These are phyloP conservation scores for Beta corolliflora DNA, from an alignment of 179 eudicot species.

Conservation along the genomic window DNA sequence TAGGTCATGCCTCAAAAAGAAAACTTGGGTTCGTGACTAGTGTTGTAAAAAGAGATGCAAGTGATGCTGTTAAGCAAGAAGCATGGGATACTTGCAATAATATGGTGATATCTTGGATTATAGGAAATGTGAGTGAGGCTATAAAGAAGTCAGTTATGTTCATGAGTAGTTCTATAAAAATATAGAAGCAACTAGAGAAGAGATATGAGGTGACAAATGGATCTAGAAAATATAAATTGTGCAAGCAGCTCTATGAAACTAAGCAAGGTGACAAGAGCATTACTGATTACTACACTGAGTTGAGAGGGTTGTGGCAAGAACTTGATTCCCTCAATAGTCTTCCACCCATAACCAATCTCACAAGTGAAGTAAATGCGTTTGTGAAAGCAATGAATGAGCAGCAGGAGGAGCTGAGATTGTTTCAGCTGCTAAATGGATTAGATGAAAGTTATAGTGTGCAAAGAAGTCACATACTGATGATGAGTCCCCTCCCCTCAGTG, in stretches of 20 bases:
- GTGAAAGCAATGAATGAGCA: neutral
- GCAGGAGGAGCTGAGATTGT: neutral
- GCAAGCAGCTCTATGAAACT: neutral
- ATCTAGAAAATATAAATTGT: neutral
- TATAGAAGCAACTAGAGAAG: neutral
- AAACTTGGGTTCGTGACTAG: neutral
- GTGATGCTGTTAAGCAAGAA: neutral
- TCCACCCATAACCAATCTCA: neutral
- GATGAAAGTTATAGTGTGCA: neutral
- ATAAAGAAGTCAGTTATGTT: neutral
- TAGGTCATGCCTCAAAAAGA: neutral
- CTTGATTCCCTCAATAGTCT: neutral
- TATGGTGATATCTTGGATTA: neutral
- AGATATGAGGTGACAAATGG: neutral
- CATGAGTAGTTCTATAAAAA: neutral
- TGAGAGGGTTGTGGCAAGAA: neutral
- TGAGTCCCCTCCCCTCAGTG: neutral
- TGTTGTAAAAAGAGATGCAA: neutral
- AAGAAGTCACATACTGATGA: neutral
- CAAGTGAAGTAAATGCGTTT: neutral
- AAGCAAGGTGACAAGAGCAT: too few species aligned
- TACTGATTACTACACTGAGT: neutral
- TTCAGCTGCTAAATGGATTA: neutral
- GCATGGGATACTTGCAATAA: neutral
- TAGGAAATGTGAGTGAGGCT: neutral